Evolutionary conservation across 2,329 filamentous ascomycete species (phyloP), one percentile per base, ranked within the genome.

Genomic region (Neofusicoccum kwambonambiense): DNA sequence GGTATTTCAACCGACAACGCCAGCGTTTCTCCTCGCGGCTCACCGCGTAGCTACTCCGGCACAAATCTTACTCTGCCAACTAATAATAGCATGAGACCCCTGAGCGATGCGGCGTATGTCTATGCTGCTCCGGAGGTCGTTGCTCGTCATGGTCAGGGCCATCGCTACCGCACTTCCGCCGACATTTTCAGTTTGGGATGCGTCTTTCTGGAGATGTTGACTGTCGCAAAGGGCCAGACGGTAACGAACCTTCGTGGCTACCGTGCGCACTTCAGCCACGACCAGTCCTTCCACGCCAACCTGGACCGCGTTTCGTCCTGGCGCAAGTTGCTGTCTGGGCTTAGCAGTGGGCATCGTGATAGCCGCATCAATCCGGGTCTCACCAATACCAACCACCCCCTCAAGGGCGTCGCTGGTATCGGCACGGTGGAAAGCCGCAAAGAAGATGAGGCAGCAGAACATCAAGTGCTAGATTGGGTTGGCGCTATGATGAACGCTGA

Each of bases 161-260:
- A 63, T n/a, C 71, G 75, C 11, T 73, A 75, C 58, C 63, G 63
- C n/a, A 45, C 52, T 1, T 58, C 63, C 12, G 75, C 76, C 1
- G 77, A 79, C 52, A 73, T 78, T 3, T 79, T 78, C 66, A 75
- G 75, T 0, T 64, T 79, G 1, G 77, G 77, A n/a, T 78, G 76
- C 52, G 72, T 78, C 3, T 78, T 79, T 65, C 67, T 79, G 1
- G 70, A 72, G 13, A 78, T 79, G 72, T 70, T 79, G 65, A 77
- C 76, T 0, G 73, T 74, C 6, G 75, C 71, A 2, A 75, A 77
- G 57, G 74, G 75, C 57, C 73, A 75, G 44, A 74, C 75, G 1
- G 67, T 76, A 4, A 69, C 72, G 1, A 70, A 72, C 11, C 76
- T 78, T 57, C 70, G 72, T 1, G 70, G 72, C 41, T 78, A 78